Base-by-base conservation (phyloP, 2,329 filamentous ascomycete genomes). In the Fusarium sp. region DNA sequence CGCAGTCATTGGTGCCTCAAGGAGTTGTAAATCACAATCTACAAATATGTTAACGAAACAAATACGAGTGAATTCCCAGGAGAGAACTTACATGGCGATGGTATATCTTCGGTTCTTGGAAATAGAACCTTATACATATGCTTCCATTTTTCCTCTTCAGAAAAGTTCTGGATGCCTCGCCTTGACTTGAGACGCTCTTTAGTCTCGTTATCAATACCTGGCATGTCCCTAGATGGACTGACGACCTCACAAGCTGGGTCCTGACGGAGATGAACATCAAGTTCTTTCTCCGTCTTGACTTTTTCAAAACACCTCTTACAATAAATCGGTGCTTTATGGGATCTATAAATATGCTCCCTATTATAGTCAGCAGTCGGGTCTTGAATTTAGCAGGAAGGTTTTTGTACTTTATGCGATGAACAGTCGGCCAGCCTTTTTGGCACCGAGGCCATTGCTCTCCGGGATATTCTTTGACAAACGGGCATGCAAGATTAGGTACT, bases 311-410 rank as follows among this genome's bases (percentile, higher is more conserved):
- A 73, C 26, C 70, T 56, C 5, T 70, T 54, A 30, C 71, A 73
- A 30, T 61, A 60, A 6, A 70, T 51, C 0, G 71, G 70, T 4
- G 65, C 38, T 15, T 53, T 42, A 16, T 73, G 71, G 0, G 28
- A 28, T 11, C 50, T 41, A 50, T 73, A 73, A 20, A 73, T 65
- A 22, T 73, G 71, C 20, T 68, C 71, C 62, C 71, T 73, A 4
- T 22, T 16, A 8, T 3, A 15, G 18, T 61, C 26, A 68, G 62
- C 15, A 36, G n/a, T 12, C 12, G 16, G 16, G 6, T 14, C 13
- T n/a, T 7, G 18, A 26, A 24, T 9, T 35, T 11, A 28, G 24
- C 7, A 39, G 6, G 20, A 6, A 28, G 18, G n/a, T 41, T 30
- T 42, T 57, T 67, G 7, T 13, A 61, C 58, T 73, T 73, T 36